phyloP scores from a whole-genome alignment of 352 stramenopile genomes.

The Pythium dissimile region DNA sequence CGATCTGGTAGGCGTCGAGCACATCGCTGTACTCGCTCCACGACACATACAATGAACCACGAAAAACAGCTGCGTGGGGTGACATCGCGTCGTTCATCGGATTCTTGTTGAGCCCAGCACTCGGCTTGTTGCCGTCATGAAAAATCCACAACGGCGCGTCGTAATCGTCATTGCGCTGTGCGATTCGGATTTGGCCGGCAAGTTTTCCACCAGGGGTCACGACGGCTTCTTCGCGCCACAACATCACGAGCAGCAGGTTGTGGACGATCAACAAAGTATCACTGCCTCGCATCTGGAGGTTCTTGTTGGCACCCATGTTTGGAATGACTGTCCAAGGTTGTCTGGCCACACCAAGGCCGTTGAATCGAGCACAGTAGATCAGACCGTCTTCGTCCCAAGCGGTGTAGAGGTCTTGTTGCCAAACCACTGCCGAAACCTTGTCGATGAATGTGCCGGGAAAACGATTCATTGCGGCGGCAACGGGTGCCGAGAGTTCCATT shows the following conservation, averaged over 20 bases:
- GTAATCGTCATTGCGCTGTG: slow-evolving; percentile 45
- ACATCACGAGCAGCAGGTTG: slow-evolving; percentile 52
- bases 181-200: slow-evolving; percentile 53
- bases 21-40: slow-evolving; percentile 45
- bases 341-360: slow-evolving; percentile 28
- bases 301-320: slow-evolving; percentile 61
- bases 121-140: slow-evolving; percentile 50
- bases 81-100: slow-evolving; percentile 40
- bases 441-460: slow-evolving; percentile 52
- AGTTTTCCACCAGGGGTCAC: slow-evolving; percentile 10
- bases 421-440: slow-evolving; percentile 36
- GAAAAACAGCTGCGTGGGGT: slow-evolving; percentile 40
- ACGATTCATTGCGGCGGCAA: slow-evolving; percentile 34
- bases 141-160: slow-evolving; percentile 68
- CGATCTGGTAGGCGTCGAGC: slow-evolving; percentile 38
- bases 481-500: slow-evolving; percentile 20
- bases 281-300: slow-evolving; percentile 44
- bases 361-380: slow-evolving; percentile 52
- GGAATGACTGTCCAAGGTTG: slow-evolving; percentile 56
- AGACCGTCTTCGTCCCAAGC: slow-evolving; percentile 68
- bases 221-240: slow-evolving; percentile 51
- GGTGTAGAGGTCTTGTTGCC: slow-evolving; percentile 48
- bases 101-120: slow-evolving; percentile 49
- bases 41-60: slow-evolving; percentile 50
- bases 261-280: slow-evolving; percentile 46